phyloP scores from a whole-genome alignment of 495 filamentous ascomycete species.

The Melanomma pulvis-pyrius region DNA sequence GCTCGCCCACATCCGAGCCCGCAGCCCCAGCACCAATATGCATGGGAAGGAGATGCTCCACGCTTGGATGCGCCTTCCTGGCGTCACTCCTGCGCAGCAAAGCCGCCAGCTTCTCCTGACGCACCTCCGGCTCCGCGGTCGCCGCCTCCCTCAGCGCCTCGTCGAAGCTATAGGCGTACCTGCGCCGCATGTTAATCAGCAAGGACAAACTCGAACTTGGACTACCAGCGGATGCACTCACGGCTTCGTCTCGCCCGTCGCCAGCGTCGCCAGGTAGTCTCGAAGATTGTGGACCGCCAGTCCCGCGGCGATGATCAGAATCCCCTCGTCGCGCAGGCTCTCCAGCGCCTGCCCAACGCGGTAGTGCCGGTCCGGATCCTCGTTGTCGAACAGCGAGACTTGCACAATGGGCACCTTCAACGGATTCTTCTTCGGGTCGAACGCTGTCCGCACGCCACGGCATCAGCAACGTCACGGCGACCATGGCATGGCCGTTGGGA shows the following conservation, averaged over 20 bases:
- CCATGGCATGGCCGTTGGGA: not conserved
- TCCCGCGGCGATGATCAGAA: slow-evolving; percentile 77
- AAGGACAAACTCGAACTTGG: not conserved
- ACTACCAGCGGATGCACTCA: not conserved
- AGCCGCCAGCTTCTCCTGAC: slow-evolving; percentile 62
- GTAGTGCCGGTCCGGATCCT: slow-evolving; percentile 73
- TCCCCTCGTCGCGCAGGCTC: slow-evolving; percentile 67
- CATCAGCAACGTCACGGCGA: slow-evolving; percentile 3
- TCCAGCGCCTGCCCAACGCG: slow-evolving; percentile 69
- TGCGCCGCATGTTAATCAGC: slow-evolving; percentile 4
- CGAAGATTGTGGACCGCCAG: slow-evolving; percentile 85
- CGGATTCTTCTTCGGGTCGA: slow-evolving; percentile 72
- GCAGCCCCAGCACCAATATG: slow-evolving; percentile 60
- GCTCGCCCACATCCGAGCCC: slow-evolving; percentile 30
- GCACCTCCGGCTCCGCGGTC: slow-evolving; percentile 54
- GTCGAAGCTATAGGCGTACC: slow-evolving; percentile 67
- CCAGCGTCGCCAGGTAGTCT: slow-evolving; percentile 17
- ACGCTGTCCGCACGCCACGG: slow-evolving; percentile 49
- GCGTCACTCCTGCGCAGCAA: slow-evolving; percentile 68
- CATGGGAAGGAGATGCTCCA: slow-evolving; percentile 81
- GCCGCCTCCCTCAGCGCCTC: slow-evolving; percentile 75
- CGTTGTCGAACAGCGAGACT: slow-evolving; percentile 71
- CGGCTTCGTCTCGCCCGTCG: slow-evolving; percentile 22
- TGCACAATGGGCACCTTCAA: slow-evolving; percentile 79
- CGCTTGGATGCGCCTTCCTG: slow-evolving; percentile 73